Conservation (phyloP, 2,329 filamentous ascomycete species). For the Penicillium sp. region DNA sequence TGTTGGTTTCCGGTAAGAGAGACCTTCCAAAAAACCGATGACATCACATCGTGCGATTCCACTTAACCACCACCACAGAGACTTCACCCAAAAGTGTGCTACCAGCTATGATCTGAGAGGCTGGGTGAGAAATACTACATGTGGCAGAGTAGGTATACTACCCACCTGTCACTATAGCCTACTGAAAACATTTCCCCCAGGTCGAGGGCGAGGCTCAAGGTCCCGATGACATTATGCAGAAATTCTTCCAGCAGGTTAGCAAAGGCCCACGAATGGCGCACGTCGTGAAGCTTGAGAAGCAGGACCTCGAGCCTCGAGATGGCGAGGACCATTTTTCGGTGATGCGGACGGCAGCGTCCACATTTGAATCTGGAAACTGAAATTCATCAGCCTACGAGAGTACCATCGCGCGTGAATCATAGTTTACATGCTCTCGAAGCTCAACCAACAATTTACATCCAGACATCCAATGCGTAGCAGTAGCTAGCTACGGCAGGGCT, state of each 20-base stretch:
- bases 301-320: slow-evolving; percentile 64
- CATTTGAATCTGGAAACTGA: slow-evolving; percentile 18
- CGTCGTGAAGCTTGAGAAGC: slow-evolving; percentile 73
- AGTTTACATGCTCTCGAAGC: no score
- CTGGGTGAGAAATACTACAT: slow-evolving; percentile 50
- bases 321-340: slow-evolving; percentile 69
- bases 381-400: not conserved
- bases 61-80: slow-evolving; percentile 22
- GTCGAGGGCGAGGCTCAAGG: slow-evolving; percentile 91
- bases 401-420: no score
- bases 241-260: slow-evolving; percentile 73
- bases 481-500: no score
- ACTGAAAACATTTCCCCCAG: slow-evolving; percentile 46
- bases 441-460: no score
- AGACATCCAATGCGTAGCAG: no score
- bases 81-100: slow-evolving; percentile 49
- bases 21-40: slow-evolving; percentile 1
- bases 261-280: slow-evolving; percentile 71
- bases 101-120: slow-evolving; percentile 47
- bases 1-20: slow-evolving; percentile 36
- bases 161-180: not conserved
- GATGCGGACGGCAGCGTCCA: slow-evolving; percentile 31
- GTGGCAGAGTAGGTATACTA: slow-evolving; percentile 42
- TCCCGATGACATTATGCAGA: slow-evolving; percentile 61
- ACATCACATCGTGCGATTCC: slow-evolving; percentile 18